Evolutionary conservation across 208 protist genomes (phyloP).

Genomic region (Trypanosoma rangeli): DNA sequence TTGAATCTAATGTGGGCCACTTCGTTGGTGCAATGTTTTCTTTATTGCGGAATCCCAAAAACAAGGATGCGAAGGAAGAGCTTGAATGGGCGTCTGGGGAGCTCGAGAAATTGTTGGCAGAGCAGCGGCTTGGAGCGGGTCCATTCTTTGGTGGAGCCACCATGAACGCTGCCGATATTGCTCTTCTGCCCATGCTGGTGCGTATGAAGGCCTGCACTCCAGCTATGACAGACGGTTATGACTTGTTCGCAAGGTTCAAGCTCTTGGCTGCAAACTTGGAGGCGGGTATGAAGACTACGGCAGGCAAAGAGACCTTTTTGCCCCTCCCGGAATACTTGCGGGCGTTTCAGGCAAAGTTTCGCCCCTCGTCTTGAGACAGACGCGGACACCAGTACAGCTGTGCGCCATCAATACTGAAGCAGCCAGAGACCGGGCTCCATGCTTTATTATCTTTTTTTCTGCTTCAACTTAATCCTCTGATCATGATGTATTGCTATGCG

Average conservation of each 20-base stretch:
- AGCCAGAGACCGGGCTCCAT: neutral
- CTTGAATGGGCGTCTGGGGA: conserved; percentile 50
- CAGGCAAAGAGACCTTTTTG: conserved; percentile 44
- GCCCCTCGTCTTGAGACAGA: neutral
- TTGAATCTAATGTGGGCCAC: conserved; percentile 34
- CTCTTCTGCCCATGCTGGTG: conserved; percentile 58
- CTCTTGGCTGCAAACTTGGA: conserved; percentile 35
- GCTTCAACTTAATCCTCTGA: neutral
- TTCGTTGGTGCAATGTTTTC: conserved; percentile 32
- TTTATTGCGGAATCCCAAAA: conserved; percentile 19
- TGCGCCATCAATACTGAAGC: neutral
- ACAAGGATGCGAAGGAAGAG: conserved; percentile 38
- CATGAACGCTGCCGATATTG: conserved; percentile 66
- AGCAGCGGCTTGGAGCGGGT: conserved; percentile 48
- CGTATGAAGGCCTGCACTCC: conserved; percentile 43
- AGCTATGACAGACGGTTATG: conserved; percentile 40
- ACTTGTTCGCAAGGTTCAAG: conserved; percentile 62
- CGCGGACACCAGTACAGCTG: neutral
- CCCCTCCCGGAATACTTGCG: conserved; percentile 34
- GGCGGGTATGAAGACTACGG: conserved; percentile 37
- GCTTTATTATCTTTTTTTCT: neutral
- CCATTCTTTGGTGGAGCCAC: conserved; percentile 60
- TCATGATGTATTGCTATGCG: neutral
- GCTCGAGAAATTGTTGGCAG: conserved; percentile 49
- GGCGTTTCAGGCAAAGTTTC: conserved; percentile 21